A percentile compares a stretch with the other conserved stretches of the same genome.
These are phyloP conservation scores for Kodamaea derodonti DNA, from an alignment of 1,139 yeast genomes.

Conservation along the genomic window DNA sequence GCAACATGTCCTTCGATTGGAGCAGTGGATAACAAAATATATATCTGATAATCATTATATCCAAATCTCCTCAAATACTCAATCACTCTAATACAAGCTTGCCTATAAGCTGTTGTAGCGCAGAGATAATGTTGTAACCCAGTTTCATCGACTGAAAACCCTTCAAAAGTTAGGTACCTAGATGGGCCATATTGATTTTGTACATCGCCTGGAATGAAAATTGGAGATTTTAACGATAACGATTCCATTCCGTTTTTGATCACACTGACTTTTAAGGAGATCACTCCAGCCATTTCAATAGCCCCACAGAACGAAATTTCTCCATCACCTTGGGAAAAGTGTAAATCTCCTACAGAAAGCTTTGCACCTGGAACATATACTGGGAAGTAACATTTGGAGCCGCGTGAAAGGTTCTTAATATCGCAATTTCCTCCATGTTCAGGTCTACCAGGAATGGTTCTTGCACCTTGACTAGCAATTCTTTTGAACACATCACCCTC, in stretches of 20 bases:
- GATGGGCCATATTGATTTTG: slow-evolving; percentile 44
- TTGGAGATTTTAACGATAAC: slow-evolving; percentile 39
- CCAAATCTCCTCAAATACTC: slow-evolving; percentile 48
- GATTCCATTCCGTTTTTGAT: slow-evolving; percentile 40
- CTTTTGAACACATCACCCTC: slow-evolving; percentile 20
- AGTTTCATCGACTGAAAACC: slow-evolving; percentile 45
- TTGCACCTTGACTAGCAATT: slow-evolving; percentile 40
- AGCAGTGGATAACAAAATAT: slow-evolving; percentile 41
- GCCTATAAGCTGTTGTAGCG: slow-evolving; percentile 48
- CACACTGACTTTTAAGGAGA: slow-evolving; percentile 36
- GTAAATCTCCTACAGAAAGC: slow-evolving; percentile 46
- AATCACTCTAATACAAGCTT: slow-evolving; percentile 45
- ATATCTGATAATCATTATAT: slow-evolving; percentile 48
- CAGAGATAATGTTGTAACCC: slow-evolving; percentile 43
- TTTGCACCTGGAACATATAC: slow-evolving; percentile 46
- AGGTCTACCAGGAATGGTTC: slow-evolving; percentile 51
- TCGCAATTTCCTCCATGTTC: slow-evolving; percentile 54
- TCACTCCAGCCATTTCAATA: slow-evolving; percentile 48
- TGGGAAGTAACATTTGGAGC: slow-evolving; percentile 46
- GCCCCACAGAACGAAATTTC: slow-evolving; percentile 53
- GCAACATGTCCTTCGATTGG: slow-evolving; percentile 52
- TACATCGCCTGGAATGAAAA: slow-evolving; percentile 47
- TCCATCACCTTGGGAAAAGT: slow-evolving; percentile 51
- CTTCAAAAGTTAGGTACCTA: slow-evolving; percentile 48
- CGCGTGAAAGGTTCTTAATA: slow-evolving; percentile 45